Conservation (phyloP, 1,284 basidiomycete species). For the Microbotryum lychnidis-dioicae region DNA sequence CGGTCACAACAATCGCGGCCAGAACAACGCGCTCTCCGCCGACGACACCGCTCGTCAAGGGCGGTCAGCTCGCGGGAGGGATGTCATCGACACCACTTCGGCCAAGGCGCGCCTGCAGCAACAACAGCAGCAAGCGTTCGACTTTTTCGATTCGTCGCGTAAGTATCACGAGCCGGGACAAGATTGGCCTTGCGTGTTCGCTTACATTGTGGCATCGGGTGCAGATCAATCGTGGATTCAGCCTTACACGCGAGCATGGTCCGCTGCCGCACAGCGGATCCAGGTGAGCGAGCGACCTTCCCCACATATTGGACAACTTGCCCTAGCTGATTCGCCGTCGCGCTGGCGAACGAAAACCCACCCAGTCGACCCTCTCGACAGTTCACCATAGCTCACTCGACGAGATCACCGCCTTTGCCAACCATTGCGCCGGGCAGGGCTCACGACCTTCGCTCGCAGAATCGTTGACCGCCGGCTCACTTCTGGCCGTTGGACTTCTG, state of each 20-base stretch:
- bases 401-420: constrained; percentile 18
- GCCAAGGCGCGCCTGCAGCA: background rate
- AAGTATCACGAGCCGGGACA: too few species aligned
- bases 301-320: background rate
- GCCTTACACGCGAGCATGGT: constrained; percentile 17
- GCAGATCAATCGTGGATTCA: background rate
- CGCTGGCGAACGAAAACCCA: background rate
- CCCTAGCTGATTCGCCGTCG: background rate
- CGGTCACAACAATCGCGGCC: background rate
- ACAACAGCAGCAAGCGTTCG: background rate
- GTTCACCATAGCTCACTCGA: constrained; percentile 27
- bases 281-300: background rate
- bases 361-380: constrained; percentile 11
- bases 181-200: background rate
- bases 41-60: too few species aligned
- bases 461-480: too few species aligned
- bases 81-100: too few species aligned
- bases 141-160: too few species aligned
- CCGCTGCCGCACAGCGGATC: background rate
- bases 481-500: constrained; percentile 14
- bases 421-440: too few species aligned
- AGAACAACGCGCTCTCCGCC: background rate
- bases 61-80: too few species aligned
- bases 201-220: background rate
- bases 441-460: too few species aligned